phyloP scores from a whole-genome alignment of 441 rosid genomes.

The Adansonia gregorii region DNA sequence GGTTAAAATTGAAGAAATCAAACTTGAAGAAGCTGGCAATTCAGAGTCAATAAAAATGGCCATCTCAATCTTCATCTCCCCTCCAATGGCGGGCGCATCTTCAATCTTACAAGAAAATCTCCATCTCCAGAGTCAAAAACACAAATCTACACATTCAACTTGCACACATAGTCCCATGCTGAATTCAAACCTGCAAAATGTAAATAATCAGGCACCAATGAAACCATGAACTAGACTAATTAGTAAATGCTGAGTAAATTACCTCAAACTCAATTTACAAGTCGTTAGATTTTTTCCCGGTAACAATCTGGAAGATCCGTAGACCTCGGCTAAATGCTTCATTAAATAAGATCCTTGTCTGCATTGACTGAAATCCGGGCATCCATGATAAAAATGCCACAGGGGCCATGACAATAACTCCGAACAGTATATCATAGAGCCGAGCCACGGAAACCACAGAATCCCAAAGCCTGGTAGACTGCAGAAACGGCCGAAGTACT shows the following conservation, averaged over 20 bases:
- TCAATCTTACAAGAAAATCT: no score
- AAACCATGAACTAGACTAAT: background rate
- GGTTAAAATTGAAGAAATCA: background rate
- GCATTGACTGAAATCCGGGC: slow-evolving; percentile 4
- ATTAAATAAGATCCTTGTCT: slow-evolving; percentile 2
- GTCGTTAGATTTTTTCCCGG: slow-evolving; percentile 1
- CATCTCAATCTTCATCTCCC: background rate
- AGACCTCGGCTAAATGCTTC: slow-evolving; percentile 14
- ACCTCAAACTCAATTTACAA: background rate
- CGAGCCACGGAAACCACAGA: slow-evolving; percentile 4
- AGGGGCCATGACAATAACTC: background rate
- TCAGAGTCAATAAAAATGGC: background rate
- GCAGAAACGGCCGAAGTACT: background rate
- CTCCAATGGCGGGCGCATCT: no score
- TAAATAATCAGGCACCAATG: background rate
- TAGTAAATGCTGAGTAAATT: background rate
- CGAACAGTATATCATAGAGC: background rate
- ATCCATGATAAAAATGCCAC: slow-evolving; percentile 14
- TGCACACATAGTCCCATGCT: background rate
- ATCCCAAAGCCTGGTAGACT: background rate
- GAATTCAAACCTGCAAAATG: background rate
- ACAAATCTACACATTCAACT: no score
- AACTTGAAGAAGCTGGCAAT: background rate
- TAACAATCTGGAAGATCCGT: slow-evolving; percentile 12
- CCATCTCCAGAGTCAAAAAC: no score